Evolutionary conservation across 208 protist species (phyloP).

Genomic region (Leishmania major): DNA sequence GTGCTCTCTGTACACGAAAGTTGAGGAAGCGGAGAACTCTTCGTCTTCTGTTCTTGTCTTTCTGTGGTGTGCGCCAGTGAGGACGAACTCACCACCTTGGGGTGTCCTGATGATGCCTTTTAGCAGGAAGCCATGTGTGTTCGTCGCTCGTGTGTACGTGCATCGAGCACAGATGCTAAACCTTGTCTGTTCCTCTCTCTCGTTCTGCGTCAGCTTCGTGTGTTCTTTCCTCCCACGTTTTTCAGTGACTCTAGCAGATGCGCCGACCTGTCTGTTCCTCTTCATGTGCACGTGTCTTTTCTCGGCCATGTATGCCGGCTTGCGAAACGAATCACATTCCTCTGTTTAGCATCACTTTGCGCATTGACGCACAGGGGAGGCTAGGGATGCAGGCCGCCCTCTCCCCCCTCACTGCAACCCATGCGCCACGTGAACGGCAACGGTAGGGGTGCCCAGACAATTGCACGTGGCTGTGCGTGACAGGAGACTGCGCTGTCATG

Average conservation of each 20-base stretch:
- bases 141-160: too few relatives aligned
- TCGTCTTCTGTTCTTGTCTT: too few relatives aligned
- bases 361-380: background rate
- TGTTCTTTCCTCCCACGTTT: background rate
- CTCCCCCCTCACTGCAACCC: background rate
- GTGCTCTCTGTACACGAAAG: too few relatives aligned
- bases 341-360: conserved; percentile 2
- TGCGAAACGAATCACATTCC: background rate
- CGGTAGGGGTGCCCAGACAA: background rate
- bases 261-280: too few relatives aligned
- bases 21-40: too few relatives aligned
- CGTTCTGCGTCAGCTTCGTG: too few relatives aligned
- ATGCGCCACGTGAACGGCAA: background rate
- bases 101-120: too few relatives aligned
- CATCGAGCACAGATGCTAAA: too few relatives aligned
- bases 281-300: background rate
- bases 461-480: background rate
- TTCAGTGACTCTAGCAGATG: background rate
- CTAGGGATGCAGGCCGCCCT: background rate
- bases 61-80: background rate
- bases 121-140: too few relatives aligned
- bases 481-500: background rate
- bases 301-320: too few relatives aligned
- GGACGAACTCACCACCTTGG: background rate
- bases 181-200: too few relatives aligned